Conservation (phyloP, 2,329 filamentous ascomycete species). For the Curvularia lunata region DNA sequence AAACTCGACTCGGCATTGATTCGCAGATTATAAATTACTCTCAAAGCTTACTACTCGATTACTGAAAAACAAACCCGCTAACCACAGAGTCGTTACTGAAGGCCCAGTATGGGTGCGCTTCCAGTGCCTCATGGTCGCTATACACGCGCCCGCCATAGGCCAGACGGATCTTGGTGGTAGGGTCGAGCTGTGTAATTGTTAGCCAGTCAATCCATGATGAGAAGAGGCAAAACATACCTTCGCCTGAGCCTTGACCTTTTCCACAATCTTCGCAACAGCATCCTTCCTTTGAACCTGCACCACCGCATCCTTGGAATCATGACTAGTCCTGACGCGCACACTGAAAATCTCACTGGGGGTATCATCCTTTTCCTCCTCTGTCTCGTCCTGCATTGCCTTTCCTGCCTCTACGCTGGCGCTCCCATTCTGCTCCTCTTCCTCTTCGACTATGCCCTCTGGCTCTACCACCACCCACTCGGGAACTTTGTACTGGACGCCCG, state of each 20-base stretch:
- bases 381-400: not conserved
- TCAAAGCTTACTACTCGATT: not conserved
- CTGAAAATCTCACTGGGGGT: slow-evolving; percentile 34
- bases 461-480: slow-evolving; percentile 55
- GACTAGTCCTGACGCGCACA: slow-evolving; percentile 48
- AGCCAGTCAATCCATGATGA: slow-evolving; percentile 11
- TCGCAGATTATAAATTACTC: not conserved
- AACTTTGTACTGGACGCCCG: slow-evolving; percentile 52
- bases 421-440: slow-evolving; percentile 1
- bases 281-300: slow-evolving; percentile 53
- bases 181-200: slow-evolving; percentile 55
- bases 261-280: slow-evolving; percentile 67
- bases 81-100: slow-evolving; percentile 51
- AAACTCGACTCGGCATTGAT: too few species aligned
- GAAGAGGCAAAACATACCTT: slow-evolving; percentile 59
- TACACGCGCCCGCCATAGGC: slow-evolving; percentile 83
- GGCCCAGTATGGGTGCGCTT: slow-evolving; percentile 73
- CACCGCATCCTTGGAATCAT: slow-evolving; percentile 47
- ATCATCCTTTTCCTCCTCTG: slow-evolving; percentile 33
- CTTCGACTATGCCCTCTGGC: slow-evolving; percentile 49
- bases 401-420: not conserved
- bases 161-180: slow-evolving; percentile 68
- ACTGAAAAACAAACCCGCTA: slow-evolving; percentile 17
- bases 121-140: slow-evolving; percentile 69
- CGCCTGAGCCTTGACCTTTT: slow-evolving; percentile 68